Evolutionary conservation across 2,329 filamentous ascomycete genomes (phyloP), one percentile per base, ranked within the genome.

Genomic region (Talaromyces islandicus): DNA sequence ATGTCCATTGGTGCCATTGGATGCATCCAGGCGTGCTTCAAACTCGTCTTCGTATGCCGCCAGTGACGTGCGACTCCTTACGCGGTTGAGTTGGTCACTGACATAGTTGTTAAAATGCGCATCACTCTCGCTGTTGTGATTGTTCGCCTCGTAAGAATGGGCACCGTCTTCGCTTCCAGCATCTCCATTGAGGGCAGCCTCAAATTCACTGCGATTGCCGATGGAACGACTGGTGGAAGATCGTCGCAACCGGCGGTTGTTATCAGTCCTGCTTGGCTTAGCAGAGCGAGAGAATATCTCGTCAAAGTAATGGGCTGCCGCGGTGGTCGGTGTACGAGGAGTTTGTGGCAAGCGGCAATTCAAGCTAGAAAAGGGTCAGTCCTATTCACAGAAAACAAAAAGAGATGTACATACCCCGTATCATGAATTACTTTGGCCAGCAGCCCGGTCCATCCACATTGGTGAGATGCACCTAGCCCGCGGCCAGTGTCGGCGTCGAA

Each of bases 361-460:
- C 71, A 95, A 83, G 66, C 90, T 93, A 65, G 25, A 56, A 24
- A 24, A 25, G 25, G 56, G 56, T 48, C 2, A 59, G 25, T 56
- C 50, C 73, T 85, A 21, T 24, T 46, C 41, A 21, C 58, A 24
- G 11, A 32, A 53, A 14, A 41, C 46, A 25, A 21, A 27, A 30
- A 24, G 56, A 21, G 17, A 54, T 21, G 17, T 19, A 11, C 43
- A 80, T 87, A 94, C 90, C 92, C 93, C 66, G 93, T 97, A 71
- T 97, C 94, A 68, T 97, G 93, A 62, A 97, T 97, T 85, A 97
- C 90, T 76, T 95, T 92, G 27, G 93, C 93, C 73, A 97, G 92
- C 66, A 97, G 77, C 25, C 93, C 93, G 41, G 93, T 97, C 93
- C 94, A 97, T 55, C 93, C 93, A 71, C 91, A 96, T 75, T 97